Percentiles rank a stretch among this genome's conserved stretches.
These are phyloP conservation scores for Ottelia alismoides DNA, from an alignment of 106 monocot genomes.

Conservation along the genomic window DNA sequence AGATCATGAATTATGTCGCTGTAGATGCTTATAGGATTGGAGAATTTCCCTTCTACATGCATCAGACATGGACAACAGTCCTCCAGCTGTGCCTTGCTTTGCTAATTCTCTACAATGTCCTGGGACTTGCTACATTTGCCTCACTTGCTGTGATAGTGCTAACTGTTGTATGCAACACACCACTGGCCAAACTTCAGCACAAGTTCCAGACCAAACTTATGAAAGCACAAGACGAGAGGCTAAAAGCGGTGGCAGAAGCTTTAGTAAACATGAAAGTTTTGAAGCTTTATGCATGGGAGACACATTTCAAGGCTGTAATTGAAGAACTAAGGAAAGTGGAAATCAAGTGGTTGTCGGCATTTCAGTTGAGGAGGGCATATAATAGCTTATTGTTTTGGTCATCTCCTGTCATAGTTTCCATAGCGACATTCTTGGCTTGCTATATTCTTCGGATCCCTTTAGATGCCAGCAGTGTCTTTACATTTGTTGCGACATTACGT, in stretches of 20 bases:
- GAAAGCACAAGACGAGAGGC: slow-evolving; percentile 72
- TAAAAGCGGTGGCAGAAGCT: slow-evolving; percentile 85
- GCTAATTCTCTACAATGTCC: slow-evolving; percentile 61
- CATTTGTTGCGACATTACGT: slow-evolving; percentile 76
- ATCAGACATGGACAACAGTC: slow-evolving; percentile 72
- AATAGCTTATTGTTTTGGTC: slow-evolving; percentile 77
- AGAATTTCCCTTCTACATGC: slow-evolving; percentile 90
- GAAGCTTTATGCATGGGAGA: slow-evolving; percentile 97
- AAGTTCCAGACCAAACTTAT: slow-evolving; percentile 76
- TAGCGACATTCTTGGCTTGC: slow-evolving; percentile 64
- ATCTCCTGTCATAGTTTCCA: slow-evolving; percentile 73
- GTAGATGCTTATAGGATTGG: slow-evolving; percentile 93
- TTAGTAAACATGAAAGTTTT: slow-evolving; percentile 90
- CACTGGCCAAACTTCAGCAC: slow-evolving; percentile 66
- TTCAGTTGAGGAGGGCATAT: slow-evolving; percentile 60
- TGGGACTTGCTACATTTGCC: slow-evolving; percentile 64
- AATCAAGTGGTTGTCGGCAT: slow-evolving; percentile 63
- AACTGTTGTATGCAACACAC: slow-evolving; percentile 60
- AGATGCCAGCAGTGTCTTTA: slow-evolving; percentile 72
- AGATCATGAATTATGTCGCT: slow-evolving; percentile 85
- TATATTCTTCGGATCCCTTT: slow-evolving; percentile 49
- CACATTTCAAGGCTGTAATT: slow-evolving; percentile 50
- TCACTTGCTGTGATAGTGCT: slow-evolving; percentile 49
- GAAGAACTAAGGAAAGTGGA: slow-evolving; percentile 46
- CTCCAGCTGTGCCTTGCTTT: slow-evolving; percentile 74